Evolutionary conservation across 257 asterid species (phyloP).

Genomic region (Orobanche coerulescens): DNA sequence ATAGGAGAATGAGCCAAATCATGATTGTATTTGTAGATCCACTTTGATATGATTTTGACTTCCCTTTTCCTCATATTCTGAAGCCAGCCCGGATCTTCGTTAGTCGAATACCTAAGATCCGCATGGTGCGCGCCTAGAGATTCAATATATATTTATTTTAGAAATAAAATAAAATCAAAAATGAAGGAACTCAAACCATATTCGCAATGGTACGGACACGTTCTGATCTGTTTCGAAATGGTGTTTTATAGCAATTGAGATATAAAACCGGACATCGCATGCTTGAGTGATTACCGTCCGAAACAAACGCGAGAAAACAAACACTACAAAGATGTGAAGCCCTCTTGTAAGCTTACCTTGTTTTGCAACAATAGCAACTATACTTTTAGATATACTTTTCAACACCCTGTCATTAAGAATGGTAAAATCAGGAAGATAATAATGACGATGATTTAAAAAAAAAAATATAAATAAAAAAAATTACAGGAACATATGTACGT

Average conservation of each 20-base stretch:
- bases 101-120: slow-evolving; percentile 72
- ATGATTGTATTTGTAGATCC: slow-evolving; percentile 58
- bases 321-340: background rate
- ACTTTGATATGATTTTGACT: slow-evolving; percentile 38
- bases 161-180: too few species aligned
- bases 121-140: slow-evolving; percentile 76
- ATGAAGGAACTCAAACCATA: too few species aligned
- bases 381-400: slow-evolving; percentile 54
- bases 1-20: slow-evolving; percentile 21
- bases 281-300: too few species aligned
- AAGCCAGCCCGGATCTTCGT: slow-evolving; percentile 84
- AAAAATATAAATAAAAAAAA: too few species aligned
- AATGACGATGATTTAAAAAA: background rate
- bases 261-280: too few species aligned
- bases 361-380: slow-evolving; percentile 61
- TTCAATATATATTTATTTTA: background rate
- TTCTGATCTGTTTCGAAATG: too few species aligned
- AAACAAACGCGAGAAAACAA: background rate
- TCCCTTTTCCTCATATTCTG: slow-evolving; percentile 47
- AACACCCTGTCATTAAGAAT: slow-evolving; percentile 51
- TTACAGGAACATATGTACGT: too few species aligned
- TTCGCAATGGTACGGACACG: too few species aligned
- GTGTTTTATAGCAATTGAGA: too few species aligned
- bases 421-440: background rate
- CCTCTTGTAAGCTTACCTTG: slow-evolving; percentile 35